Evolutionary conservation across 192 early-diverging fungal genomes (phyloP), one percentile per base, ranked within the genome.

Genomic region (Backusella macrospora): DNA sequence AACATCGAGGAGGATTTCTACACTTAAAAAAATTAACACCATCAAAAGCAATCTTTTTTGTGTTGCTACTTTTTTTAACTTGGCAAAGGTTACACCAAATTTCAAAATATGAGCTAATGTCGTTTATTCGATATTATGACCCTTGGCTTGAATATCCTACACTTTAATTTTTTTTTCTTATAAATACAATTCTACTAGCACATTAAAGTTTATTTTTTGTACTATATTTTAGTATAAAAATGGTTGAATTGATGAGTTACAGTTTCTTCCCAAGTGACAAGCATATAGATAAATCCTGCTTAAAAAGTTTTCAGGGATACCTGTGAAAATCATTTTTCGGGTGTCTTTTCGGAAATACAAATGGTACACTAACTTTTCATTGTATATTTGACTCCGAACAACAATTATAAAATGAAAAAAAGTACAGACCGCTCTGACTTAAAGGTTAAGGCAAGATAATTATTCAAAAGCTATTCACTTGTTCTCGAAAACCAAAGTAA

Each of bases 21-120:
- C 52, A 59, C 29, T 34, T 34, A 34, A n/a, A n/a, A n/a, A n/a
- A 55, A 55, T 55, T 55, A 55, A 55, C 49, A 55, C 23, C 9
- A 59, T 59, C 52, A 59, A 59, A 59, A 59, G 52, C 52, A 59
- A 59, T 59, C 52, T 26, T 26, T 59, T 59, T 59, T 59, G 52
- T 59, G 52, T 59, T 59, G 52, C 52, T 21, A 23, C 52, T 59
- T 59, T 59, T 59, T 59, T 59, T 59, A 59, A 59, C 52, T 59
- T 59, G 21, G 8, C 21, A 12, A 59, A 13, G 9, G 52, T 59
- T 59, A 59, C 52, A 59, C 52, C 13, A 59, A 52, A 26, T 59
- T 23, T 59, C 12, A 21, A 59, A 59, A 59, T 26, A 26, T 59
- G 26, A 26, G 13, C 52, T 59, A 59, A 59, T 26, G 21, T 13